These are phyloP conservation scores for Talaromyces proteolyticus DNA, from an alignment of 495 filamentous ascomycete species.

Conservation along the genomic window DNA sequence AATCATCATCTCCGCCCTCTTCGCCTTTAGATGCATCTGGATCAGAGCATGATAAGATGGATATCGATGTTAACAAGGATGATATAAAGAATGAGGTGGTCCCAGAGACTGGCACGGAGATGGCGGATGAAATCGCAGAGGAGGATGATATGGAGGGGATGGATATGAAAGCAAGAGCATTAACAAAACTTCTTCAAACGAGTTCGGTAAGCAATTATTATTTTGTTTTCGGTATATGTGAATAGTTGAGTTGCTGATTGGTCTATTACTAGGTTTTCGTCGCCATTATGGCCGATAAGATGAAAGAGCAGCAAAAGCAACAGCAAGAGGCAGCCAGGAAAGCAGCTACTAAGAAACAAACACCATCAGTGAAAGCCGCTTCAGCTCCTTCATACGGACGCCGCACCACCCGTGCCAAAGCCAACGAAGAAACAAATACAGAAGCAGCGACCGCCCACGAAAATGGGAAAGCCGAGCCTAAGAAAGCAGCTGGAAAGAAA, in stretches of 20 bases:
- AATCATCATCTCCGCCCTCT: constrained; percentile 38
- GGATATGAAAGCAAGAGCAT: constrained; percentile 33
- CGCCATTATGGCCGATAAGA: constrained; percentile 55
- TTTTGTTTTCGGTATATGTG: background rate
- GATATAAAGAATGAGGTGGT: constrained; percentile 12
- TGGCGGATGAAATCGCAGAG: no score
- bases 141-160: constrained; percentile 28
- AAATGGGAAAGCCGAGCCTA: constrained; percentile 6
- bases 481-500: constrained; percentile 14
- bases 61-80: constrained; percentile 6
- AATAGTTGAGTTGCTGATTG: background rate
- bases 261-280: constrained; percentile 41
- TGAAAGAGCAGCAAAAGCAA: constrained; percentile 37
- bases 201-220: constrained; percentile 41
- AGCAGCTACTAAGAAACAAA: constrained; percentile 36
- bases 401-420: constrained; percentile 25
- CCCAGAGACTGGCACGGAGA: no score
- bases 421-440: constrained; percentile 25
- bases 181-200: constrained; percentile 38
- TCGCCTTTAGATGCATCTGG: constrained; percentile 26
- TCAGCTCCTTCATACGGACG: constrained; percentile 11
- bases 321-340: constrained; percentile 51
- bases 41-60: constrained; percentile 14
- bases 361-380: constrained; percentile 20
- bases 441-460: constrained; percentile 15